Evolutionary conservation across 2,329 filamentous ascomycete genomes (phyloP).

Genomic region (Rhynchosporium graminicola): DNA sequence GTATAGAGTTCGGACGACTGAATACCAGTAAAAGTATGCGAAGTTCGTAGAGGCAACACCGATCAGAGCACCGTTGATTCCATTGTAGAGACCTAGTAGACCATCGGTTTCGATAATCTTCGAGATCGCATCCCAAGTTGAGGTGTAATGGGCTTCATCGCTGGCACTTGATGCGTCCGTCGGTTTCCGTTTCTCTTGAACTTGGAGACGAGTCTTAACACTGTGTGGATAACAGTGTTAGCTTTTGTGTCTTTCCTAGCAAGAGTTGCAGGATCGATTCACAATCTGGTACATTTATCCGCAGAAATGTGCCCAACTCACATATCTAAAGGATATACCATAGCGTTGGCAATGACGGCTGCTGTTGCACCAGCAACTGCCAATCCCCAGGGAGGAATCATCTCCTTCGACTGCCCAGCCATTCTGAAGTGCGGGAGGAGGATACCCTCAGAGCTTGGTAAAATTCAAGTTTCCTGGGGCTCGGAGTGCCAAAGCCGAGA

Average conservation of each 20-base stretch:
- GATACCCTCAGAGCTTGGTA: slow-evolving; percentile 2
- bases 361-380: slow-evolving; percentile 91
- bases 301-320: slow-evolving; percentile 51
- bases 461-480: background rate
- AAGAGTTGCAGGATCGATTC: background rate
- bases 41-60: slow-evolving; percentile 98
- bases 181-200: slow-evolving; percentile 74
- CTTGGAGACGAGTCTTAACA: slow-evolving; percentile 94
- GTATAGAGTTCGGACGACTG: slow-evolving; percentile 80
- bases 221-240: slow-evolving; percentile 47
- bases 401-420: slow-evolving; percentile 40
- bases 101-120: slow-evolving; percentile 85
- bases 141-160: slow-evolving; percentile 74
- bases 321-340: slow-evolving; percentile 97
- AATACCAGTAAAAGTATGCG: slow-evolving; percentile 99
- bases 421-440: slow-evolving; percentile 24
- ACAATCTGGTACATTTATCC: slow-evolving; percentile 1
- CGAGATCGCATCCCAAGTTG: slow-evolving; percentile 82
- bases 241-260: background rate
- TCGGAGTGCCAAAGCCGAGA: background rate
- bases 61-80: slow-evolving; percentile 81
- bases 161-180: slow-evolving; percentile 46
- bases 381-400: slow-evolving; percentile 85
- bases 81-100: slow-evolving; percentile 78
- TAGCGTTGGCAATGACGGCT: slow-evolving; percentile 88